Evolutionary conservation across 2,329 filamentous ascomycete species (phyloP).

Genomic region (Ascochyta fabae): DNA sequence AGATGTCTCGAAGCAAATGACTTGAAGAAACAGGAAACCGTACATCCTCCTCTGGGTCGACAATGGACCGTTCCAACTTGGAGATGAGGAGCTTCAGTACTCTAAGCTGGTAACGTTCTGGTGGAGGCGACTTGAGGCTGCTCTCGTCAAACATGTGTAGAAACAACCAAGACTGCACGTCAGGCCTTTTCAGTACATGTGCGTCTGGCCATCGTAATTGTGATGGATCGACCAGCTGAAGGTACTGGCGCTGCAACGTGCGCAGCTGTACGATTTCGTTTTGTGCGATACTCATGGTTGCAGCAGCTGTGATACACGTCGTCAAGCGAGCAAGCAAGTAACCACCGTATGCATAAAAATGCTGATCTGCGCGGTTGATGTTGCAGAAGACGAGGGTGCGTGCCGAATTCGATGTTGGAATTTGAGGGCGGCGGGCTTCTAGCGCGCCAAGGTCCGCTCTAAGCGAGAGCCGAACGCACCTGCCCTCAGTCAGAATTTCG

Average conservation of each 20-base stretch:
- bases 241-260: slow-evolving; percentile 74
- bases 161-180: slow-evolving; percentile 72
- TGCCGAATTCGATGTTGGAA: slow-evolving; percentile 1
- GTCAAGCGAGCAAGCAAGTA: neutral
- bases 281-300: slow-evolving; percentile 26
- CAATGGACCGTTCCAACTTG: slow-evolving; percentile 74
- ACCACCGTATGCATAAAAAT: neutral
- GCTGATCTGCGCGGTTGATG: slow-evolving; percentile 1
- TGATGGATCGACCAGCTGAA: slow-evolving; percentile 72
- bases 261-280: slow-evolving; percentile 23
- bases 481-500: slow-evolving; percentile 8
- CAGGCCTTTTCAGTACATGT: slow-evolving; percentile 63
- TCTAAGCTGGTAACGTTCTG: slow-evolving; percentile 71
- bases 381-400: slow-evolving; percentile 1
- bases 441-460: slow-evolving; percentile 12
- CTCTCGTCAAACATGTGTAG: slow-evolving; percentile 68
- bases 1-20: slow-evolving; percentile 4
- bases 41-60: slow-evolving; percentile 88
- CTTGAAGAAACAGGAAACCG: slow-evolving; percentile 51
- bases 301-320: neutral
- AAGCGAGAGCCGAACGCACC: slow-evolving; percentile 17
- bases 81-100: slow-evolving; percentile 76
- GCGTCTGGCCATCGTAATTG: slow-evolving; percentile 69
- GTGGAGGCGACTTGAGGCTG: slow-evolving; percentile 64
- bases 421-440: slow-evolving; percentile 2